Percentiles rank a stretch among this genome's conserved stretches.
Conservation (phyloP, 495 filamentous ascomycete genomes). For the Parathielavia appendiculata region DNA sequence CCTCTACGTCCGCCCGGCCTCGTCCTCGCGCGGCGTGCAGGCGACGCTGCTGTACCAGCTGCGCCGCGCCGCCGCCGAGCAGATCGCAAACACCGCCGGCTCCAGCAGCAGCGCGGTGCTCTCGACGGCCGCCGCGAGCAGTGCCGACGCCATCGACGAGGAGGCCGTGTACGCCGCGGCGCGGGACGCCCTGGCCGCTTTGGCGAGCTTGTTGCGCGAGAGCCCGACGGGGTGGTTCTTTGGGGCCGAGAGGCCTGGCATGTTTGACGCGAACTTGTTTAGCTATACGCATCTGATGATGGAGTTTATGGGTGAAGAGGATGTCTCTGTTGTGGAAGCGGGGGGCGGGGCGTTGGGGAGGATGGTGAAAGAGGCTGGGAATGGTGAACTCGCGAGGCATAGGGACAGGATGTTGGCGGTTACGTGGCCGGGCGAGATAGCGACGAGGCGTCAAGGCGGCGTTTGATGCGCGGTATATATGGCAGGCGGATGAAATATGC, state of each 20-base stretch:
- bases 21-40: constrained; percentile 59
- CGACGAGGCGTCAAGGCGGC: not conserved
- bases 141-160: constrained; percentile 46
- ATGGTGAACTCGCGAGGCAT: constrained; percentile 19
- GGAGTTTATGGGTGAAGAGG: constrained; percentile 12
- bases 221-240: constrained; percentile 45
- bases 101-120: not conserved
- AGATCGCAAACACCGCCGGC: constrained; percentile 52
- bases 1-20: constrained; percentile 64
- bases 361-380: constrained; percentile 18
- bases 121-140: not conserved
- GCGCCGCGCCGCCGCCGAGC: constrained; percentile 61
- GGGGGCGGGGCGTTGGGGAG: constrained; percentile 10
- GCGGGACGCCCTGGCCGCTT: constrained; percentile 64
- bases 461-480: not conserved
- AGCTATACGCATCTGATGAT: constrained; percentile 83
- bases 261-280: constrained; percentile 87
- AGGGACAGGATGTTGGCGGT: constrained; percentile 16
- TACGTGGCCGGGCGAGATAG: constrained; percentile 15
- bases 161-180: constrained; percentile 62
- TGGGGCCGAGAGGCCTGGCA: constrained; percentile 46
- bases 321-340: not conserved
- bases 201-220: constrained; percentile 63
- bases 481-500: not conserved
- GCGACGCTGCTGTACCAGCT: constrained; percentile 58